Evolutionary conservation across 2,329 filamentous ascomycete genomes (phyloP).

Genomic region (Aspergillus amoenus): DNA sequence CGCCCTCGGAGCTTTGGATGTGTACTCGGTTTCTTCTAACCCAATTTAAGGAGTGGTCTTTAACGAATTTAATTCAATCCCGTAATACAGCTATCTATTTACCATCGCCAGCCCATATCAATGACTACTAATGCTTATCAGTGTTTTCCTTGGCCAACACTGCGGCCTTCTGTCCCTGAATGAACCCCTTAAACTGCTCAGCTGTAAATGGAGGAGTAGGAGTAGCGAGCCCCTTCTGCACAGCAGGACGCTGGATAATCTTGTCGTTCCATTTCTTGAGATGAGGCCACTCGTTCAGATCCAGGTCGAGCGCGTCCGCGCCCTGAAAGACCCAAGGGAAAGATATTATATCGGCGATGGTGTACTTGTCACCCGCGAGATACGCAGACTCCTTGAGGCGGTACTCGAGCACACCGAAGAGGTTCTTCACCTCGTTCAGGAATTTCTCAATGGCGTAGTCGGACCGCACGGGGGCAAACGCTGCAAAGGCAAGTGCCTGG

Average conservation of each 20-base stretch:
- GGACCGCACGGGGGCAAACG: not conserved
- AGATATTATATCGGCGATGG: not conserved
- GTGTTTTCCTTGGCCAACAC: not conserved
- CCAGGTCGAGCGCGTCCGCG: not conserved
- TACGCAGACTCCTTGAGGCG: not conserved
- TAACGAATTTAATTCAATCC: too few species aligned
- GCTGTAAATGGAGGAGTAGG: not conserved
- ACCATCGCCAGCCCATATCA: not conserved
- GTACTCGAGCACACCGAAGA: constrained; percentile 1
- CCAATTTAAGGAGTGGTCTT: too few species aligned
- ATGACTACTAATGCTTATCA: not conserved
- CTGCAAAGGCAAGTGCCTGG: not conserved
- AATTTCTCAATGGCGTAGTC: constrained; percentile 4
- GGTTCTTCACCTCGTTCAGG: not conserved
- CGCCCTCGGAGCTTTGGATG: too few species aligned
- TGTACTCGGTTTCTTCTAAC: too few species aligned
- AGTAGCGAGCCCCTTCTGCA: not conserved
- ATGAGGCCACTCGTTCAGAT: not conserved
- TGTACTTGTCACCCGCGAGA: not conserved
- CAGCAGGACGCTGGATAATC: not conserved
- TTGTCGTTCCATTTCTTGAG: not conserved
- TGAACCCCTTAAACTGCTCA: not conserved
- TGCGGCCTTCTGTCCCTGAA: not conserved
- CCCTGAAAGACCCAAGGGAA: constrained; percentile 1
- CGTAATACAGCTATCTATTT: too few species aligned